These are phyloP conservation scores for Pyronema domesticum DNA, from an alignment of 495 filamentous ascomycete species.

Conservation along the genomic window DNA sequence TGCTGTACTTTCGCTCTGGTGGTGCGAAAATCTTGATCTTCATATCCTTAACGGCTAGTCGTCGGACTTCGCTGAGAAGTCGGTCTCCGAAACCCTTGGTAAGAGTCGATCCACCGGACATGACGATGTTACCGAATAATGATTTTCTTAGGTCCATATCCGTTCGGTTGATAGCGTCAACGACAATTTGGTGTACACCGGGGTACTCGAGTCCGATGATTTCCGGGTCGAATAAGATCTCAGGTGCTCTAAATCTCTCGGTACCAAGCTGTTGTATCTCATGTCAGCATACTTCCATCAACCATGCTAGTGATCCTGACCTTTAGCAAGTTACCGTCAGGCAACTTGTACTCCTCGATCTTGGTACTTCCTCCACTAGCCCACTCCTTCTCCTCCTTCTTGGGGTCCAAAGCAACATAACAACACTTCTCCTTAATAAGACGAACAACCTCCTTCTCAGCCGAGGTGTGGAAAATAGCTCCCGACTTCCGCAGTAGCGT, in stretches of 20 bases:
- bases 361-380: slow-evolving; percentile 48
- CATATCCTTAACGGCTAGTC: slow-evolving; percentile 93
- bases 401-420: slow-evolving; percentile 98
- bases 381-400: slow-evolving; percentile 99
- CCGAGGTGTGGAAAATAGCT: slow-evolving; percentile 98
- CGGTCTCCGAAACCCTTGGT: slow-evolving; percentile 86
- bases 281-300: slow-evolving; percentile 93
- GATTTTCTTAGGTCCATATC: slow-evolving; percentile 99
- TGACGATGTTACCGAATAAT: slow-evolving; percentile 99
- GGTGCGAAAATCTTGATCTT: slow-evolving; percentile 97
- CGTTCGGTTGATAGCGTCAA: slow-evolving; percentile 99
- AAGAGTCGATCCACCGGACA: slow-evolving; percentile 90
- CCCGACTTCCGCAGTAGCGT: slow-evolving; percentile 98
- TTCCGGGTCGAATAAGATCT: slow-evolving; percentile 97
- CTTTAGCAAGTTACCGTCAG: slow-evolving; percentile 84
- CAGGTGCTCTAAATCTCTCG: slow-evolving; percentile 98
- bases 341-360: slow-evolving; percentile 68
- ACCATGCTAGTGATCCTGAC: slow-evolving; percentile 78
- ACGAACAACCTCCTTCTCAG: slow-evolving; percentile 99
- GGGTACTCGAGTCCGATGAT: slow-evolving; percentile 95
- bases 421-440: slow-evolving; percentile 99
- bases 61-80: slow-evolving; percentile 76
- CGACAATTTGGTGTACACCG: slow-evolving; percentile 98
- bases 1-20: slow-evolving; percentile 92
- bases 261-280: slow-evolving; percentile 78